Conservation (phyloP, 2,329 filamentous ascomycete genomes). For the Aspergillus sp. region DNA sequence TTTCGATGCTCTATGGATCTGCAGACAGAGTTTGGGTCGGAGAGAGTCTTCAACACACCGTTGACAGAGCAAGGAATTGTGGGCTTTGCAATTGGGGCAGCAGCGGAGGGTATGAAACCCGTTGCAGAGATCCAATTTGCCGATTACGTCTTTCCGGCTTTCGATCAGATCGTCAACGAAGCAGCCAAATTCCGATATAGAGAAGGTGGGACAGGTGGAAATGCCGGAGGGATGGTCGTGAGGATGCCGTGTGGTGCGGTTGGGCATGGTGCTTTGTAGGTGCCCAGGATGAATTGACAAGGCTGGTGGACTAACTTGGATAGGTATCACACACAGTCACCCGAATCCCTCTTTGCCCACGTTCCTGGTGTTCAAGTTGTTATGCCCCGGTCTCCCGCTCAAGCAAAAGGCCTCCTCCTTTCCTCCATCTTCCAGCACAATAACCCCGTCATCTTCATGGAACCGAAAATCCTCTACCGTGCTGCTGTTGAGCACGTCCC, state of each 20-base stretch:
- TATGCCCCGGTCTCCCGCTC: conserved; percentile 74
- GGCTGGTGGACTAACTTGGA: conserved; percentile 2
- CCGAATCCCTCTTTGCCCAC: conserved; percentile 81
- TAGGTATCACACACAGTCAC: conserved; percentile 77
- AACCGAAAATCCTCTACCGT: conserved; percentile 87
- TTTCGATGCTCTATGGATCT: conserved; percentile 92
- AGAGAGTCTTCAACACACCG: conserved; percentile 94
- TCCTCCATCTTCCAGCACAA: conserved; percentile 66
- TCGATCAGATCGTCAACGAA: conserved; percentile 91
- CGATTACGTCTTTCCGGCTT: conserved; percentile 88
- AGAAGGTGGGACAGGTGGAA: conserved; percentile 57
- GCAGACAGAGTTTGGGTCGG: conserved; percentile 75
- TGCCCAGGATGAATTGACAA: not conserved
- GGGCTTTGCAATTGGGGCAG: conserved; percentile 85
- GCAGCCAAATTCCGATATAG: conserved; percentile 82
- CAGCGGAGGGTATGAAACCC: conserved; percentile 84
- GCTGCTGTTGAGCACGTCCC: conserved; percentile 90
- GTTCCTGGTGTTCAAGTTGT: conserved; percentile 79
- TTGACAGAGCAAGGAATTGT: conserved; percentile 90
- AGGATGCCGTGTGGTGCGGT: conserved; percentile 88
- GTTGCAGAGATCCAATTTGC: conserved; percentile 95
- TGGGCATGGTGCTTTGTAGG: conserved; percentile 72
- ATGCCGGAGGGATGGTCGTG: conserved; percentile 72
- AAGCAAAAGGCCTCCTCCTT: conserved; percentile 81
- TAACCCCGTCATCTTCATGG: conserved; percentile 88